Evolutionary conservation across 2,329 filamentous ascomycete species (phyloP).

Genomic region (Colletotrichum spaethianum): DNA sequence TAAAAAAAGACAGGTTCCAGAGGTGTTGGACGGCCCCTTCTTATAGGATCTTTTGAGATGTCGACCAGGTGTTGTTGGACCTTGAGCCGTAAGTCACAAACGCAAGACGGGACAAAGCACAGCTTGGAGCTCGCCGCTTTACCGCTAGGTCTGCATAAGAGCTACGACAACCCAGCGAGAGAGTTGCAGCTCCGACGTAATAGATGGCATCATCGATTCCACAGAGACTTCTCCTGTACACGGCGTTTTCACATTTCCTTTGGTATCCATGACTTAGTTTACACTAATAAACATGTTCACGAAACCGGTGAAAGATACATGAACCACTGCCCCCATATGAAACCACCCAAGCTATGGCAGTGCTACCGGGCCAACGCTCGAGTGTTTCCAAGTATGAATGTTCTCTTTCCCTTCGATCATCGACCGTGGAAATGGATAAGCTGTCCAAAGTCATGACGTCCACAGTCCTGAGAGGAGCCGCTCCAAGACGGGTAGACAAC

Average conservation of each 20-base stretch:
- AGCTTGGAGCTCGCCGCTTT: neutral
- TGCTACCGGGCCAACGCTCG: constrained; percentile 17
- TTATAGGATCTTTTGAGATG: constrained; percentile 31
- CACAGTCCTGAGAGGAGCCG: neutral
- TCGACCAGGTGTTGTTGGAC: too few species aligned
- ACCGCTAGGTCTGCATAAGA: neutral
- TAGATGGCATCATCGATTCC: constrained; percentile 35
- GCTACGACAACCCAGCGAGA: neutral
- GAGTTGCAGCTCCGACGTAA: constrained; percentile 5
- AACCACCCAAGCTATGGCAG: neutral
- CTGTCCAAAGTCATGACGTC: constrained; percentile 39
- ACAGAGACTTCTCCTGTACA: neutral
- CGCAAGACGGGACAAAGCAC: neutral
- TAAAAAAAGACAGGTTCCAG: accelerated
- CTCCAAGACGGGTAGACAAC: neutral
- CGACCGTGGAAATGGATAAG: constrained; percentile 1
- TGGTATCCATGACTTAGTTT: neutral
- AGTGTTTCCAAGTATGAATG: neutral
- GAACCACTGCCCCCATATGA: neutral
- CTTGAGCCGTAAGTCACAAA: neutral
- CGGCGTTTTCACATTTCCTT: constrained; percentile 7
- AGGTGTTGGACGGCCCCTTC: constrained; percentile 21
- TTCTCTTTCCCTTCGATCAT: constrained; percentile 10
- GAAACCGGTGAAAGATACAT: constrained; percentile 13
- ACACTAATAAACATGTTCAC: neutral